These are phyloP conservation scores for Cicer chorassanicum DNA, from an alignment of 306 rosid species.

Conservation along the genomic window DNA sequence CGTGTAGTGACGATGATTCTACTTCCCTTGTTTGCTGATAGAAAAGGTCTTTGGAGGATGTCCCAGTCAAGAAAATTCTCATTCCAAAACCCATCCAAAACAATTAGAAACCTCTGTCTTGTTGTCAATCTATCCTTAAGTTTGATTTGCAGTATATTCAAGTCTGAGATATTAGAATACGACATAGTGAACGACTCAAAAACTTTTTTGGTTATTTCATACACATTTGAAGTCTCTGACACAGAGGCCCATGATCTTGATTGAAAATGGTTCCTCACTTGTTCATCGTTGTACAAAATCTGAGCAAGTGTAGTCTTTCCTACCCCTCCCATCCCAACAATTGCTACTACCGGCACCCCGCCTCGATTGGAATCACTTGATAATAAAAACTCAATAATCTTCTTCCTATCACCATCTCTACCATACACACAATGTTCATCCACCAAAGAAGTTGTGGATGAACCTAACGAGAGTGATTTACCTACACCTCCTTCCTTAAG, in stretches of 20 bases:
- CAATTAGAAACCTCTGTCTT: constrained; percentile 52
- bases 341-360: constrained; percentile 32
- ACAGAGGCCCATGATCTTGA: constrained; percentile 46
- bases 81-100: constrained; percentile 57
- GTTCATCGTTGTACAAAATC: constrained; percentile 42
- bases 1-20: constrained; percentile 61
- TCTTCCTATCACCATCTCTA: constrained; percentile 48
- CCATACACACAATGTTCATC: constrained; percentile 55
- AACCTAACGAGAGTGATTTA: constrained; percentile 20
- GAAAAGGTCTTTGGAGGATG: constrained; percentile 48
- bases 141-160: constrained; percentile 59
- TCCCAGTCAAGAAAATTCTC: constrained; percentile 59
- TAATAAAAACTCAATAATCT: constrained; percentile 38
- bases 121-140: constrained; percentile 35
- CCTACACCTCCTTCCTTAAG: constrained; percentile 44
- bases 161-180: constrained; percentile 46
- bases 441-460: constrained; percentile 58
- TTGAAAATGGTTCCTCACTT: constrained; percentile 37
- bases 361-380: constrained; percentile 15
- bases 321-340: constrained; percentile 56
- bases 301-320: constrained; percentile 61
- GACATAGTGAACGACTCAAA: constrained; percentile 43
- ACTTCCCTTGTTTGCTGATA: constrained; percentile 51
- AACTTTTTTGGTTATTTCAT: constrained; percentile 53
- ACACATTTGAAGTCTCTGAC: constrained; percentile 47